Evolutionary conservation across 2,329 filamentous ascomycete genomes (phyloP).

Genomic region (Ophiostoma perfectum): DNA sequence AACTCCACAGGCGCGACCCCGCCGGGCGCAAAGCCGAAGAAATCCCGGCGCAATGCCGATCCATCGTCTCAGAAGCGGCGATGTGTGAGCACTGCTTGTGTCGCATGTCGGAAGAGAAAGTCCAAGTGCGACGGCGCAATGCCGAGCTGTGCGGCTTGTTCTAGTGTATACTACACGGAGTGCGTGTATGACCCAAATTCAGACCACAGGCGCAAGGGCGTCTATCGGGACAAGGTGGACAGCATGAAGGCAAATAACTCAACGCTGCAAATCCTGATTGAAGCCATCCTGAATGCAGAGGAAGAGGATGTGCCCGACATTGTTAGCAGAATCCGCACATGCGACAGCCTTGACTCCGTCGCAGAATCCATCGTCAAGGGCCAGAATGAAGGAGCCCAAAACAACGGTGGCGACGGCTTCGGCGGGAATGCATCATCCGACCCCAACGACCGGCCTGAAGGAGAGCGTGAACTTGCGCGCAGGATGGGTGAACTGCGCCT

Average conservation of each 20-base stretch:
- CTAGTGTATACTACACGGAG: conserved; percentile 83
- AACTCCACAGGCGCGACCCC: neutral
- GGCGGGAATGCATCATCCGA: conserved; percentile 36
- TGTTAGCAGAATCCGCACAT: conserved; percentile 81
- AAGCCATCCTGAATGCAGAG: conserved; percentile 84
- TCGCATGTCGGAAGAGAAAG: conserved; percentile 72
- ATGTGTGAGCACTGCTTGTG: conserved; percentile 79
- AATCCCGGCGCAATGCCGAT: conserved; percentile 46
- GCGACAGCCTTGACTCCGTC: conserved; percentile 59
- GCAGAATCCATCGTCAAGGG: conserved; percentile 50
- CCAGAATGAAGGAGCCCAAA: conserved; percentile 16
- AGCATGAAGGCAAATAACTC: conserved; percentile 79
- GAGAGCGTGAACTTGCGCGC: conserved; percentile 76
- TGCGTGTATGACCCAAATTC: conserved; percentile 96
- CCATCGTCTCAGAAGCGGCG: conserved; percentile 57
- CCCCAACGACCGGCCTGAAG: conserved; percentile 37
- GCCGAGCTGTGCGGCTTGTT: conserved; percentile 91
- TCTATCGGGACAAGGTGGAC: conserved; percentile 91
- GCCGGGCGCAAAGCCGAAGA: conserved; percentile 39
- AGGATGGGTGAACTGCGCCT: conserved; percentile 90
- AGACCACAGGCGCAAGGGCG: conserved; percentile 91
- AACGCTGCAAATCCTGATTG: conserved; percentile 85
- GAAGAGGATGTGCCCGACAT: conserved; percentile 80
- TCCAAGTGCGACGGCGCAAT: conserved; percentile 88
- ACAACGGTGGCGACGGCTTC: conserved; percentile 35